Evolutionary conservation across 1,284 basidiomycete species (phyloP).

Genomic region (Papiliotrema terrestris): DNA sequence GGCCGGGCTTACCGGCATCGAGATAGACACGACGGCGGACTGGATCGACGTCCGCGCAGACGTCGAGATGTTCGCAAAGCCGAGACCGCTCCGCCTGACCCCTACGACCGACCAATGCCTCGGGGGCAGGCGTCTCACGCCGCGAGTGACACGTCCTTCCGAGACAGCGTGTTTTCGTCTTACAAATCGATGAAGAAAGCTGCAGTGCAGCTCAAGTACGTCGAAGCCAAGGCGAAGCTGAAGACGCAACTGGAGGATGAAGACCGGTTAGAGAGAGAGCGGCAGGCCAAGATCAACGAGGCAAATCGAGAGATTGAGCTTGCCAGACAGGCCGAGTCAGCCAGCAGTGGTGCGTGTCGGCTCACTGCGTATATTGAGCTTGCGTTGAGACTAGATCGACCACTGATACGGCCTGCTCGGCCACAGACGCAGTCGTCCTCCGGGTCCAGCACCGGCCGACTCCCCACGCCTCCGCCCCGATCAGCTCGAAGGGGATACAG

Average conservation of each 20-base stretch:
- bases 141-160: slow-evolving; percentile 13
- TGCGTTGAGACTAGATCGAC: not conserved
- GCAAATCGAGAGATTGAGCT: slow-evolving; percentile 28
- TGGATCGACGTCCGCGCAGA: not conserved
- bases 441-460: not conserved
- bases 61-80: no score
- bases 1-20: not conserved
- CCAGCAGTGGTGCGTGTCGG: not conserved
- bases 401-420: slow-evolving; percentile 10
- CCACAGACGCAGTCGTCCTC: slow-evolving; percentile 3
- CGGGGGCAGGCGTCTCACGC: no score
- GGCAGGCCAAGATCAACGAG: slow-evolving; percentile 25
- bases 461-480: not conserved
- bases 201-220: slow-evolving; percentile 29
- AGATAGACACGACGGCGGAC: not conserved
- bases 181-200: slow-evolving; percentile 36
- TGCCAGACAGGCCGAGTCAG: slow-evolving; percentile 3
- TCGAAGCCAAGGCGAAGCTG: slow-evolving; percentile 32
- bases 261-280: slow-evolving; percentile 17
- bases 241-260: slow-evolving; percentile 30
- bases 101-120: no score
- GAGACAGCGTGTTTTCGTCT: slow-evolving; percentile 37
- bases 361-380: not conserved
- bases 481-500: not conserved
- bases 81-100: no score